Percentiles rank a stretch among this genome's conserved stretches.
These are phyloP conservation scores for Alternaria metachromatica DNA, from an alignment of 2,329 filamentous ascomycete species.

Conservation along the genomic window DNA sequence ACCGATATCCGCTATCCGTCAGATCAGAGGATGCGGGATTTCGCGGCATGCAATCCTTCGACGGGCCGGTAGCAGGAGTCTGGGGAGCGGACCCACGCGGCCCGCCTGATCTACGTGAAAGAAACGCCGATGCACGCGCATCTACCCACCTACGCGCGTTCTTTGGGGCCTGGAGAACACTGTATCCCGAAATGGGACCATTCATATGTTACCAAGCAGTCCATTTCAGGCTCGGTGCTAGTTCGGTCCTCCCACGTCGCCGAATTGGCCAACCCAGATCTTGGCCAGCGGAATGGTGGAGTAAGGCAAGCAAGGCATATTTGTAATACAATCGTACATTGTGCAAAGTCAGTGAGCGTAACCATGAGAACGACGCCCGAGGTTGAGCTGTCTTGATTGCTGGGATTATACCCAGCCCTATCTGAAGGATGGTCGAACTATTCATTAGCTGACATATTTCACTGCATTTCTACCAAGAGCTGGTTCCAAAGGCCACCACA, in stretches of 20 bases:
- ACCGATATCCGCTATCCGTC: neutral
- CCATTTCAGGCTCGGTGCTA: neutral
- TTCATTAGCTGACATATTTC: too few species aligned
- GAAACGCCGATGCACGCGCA: neutral
- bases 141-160: neutral
- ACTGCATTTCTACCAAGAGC: neutral
- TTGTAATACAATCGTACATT: neutral
- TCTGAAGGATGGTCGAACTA: neutral
- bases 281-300: neutral
- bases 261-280: neutral
- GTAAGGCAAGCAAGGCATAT: neutral
- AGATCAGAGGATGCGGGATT: neutral
- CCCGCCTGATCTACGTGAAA: neutral
- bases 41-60: neutral
- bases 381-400: neutral
- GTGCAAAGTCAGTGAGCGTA: neutral
- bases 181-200: neutral
- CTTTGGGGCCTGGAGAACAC: neutral
- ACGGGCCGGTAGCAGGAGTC: neutral
- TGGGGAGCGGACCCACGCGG: neutral
- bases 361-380: neutral
- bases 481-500: too few species aligned
- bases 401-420: neutral
- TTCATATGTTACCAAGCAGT: neutral
- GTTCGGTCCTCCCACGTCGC: neutral